Conservation (phyloP, 139 green algal genomes). For the Tetratostichococcus sp. region DNA sequence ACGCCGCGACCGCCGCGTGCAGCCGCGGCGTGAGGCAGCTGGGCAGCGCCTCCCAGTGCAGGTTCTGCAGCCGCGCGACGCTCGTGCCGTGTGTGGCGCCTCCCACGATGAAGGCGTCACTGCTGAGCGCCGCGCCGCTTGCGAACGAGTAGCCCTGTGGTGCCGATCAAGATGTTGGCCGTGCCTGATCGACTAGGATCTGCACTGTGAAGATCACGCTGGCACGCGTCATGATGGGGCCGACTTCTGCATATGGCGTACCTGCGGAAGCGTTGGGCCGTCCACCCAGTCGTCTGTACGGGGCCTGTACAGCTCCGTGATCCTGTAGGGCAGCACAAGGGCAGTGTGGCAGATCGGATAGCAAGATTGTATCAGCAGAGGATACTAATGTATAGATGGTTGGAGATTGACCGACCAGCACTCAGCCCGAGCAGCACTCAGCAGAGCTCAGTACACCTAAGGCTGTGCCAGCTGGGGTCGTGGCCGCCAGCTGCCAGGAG, state of each 20-base stretch:
- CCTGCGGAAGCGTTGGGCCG: conserved; percentile 31
- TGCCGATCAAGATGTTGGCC: background rate
- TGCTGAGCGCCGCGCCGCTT: conserved; percentile 8
- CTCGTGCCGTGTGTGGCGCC: conserved; percentile 20
- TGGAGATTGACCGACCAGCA: background rate
- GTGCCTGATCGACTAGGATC: too few relatives aligned
- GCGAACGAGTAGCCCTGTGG: conserved; percentile 9
- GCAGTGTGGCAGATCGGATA: too few relatives aligned
- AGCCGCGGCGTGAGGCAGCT: conserved; percentile 23
- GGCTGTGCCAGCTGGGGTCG: conserved; percentile 14
- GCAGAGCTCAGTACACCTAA: background rate
- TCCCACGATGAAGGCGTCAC: conserved; percentile 5
- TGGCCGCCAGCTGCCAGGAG: conserved; percentile 17
- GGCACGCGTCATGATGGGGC: background rate
- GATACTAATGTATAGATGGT: too few relatives aligned
- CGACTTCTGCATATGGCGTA: background rate
- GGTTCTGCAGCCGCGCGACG: conserved; percentile 19
- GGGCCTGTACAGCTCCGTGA: conserved; percentile 51
- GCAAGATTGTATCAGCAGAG: too few relatives aligned
- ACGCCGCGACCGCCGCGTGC: conserved; percentile 29
- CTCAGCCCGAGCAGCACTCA: background rate
- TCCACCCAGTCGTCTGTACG: conserved; percentile 38
- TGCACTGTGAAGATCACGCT: too few relatives aligned
- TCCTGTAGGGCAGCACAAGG: conserved; percentile 8
- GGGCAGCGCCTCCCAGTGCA: conserved; percentile 9